A percentile compares a stretch with the other conserved stretches of the same genome.
phyloP scores from a whole-genome alignment of 352 stramenopile genomes.

The Sclerospora graminicola region DNA sequence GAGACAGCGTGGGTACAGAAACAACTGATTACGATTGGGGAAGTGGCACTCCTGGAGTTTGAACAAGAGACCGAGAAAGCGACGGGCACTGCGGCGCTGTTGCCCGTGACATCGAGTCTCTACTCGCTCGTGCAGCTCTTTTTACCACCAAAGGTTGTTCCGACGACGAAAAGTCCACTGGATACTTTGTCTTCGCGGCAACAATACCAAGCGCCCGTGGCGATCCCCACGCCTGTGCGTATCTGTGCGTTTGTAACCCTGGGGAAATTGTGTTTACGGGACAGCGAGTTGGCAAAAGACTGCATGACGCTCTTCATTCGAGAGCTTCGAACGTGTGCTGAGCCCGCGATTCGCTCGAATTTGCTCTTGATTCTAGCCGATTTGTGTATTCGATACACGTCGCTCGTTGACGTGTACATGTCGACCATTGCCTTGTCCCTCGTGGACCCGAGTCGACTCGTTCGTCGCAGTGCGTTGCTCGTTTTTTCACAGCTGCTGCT shows the following conservation, averaged over 20 bases:
- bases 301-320: constrained; percentile 93
- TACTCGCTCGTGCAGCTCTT: constrained; percentile 72
- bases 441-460: constrained; percentile 70
- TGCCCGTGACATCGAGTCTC: constrained; percentile 37
- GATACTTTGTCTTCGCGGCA: too few relatives aligned
- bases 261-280: constrained; percentile 93
- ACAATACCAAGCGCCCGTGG: neutral
- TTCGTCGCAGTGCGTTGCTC: constrained; percentile 92
- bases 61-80: constrained; percentile 64
- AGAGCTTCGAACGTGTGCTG: constrained; percentile 78
- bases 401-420: constrained; percentile 93
- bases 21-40: constrained; percentile 69
- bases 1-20: constrained; percentile 60
- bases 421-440: constrained; percentile 92
- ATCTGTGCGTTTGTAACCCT: constrained; percentile 91
- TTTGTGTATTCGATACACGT: constrained; percentile 94
- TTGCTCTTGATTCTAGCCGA: constrained; percentile 94
- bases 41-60: constrained; percentile 73
- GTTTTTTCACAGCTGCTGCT: constrained; percentile 93
- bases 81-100: constrained; percentile 28
- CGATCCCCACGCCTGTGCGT: constrained; percentile 72
- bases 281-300: constrained; percentile 89
- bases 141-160: constrained; percentile 52
- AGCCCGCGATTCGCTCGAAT: constrained; percentile 92
- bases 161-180: too few relatives aligned